Evolutionary conservation across 1,284 basidiomycete genomes (phyloP), one percentile per base, ranked within the genome.

Genomic region (Leccinum pseudoinsigne): DNA sequence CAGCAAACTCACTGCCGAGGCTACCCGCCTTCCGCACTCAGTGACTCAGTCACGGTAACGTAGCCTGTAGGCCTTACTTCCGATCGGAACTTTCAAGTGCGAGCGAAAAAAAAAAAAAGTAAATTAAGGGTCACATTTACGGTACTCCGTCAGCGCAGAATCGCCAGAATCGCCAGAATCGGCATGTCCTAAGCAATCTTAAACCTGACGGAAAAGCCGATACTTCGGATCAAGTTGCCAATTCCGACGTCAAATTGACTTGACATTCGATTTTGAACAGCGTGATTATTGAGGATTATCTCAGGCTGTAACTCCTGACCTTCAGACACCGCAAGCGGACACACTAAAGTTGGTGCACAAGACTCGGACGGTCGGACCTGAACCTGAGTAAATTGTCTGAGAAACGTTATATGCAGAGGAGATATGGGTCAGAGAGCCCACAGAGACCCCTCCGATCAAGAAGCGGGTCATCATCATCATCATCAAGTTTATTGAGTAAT

Each of bases 401-500:
- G 47, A 12, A 21, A 50, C 11, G 21, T 50, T 21, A 50, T 21
- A 21, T 50, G n/a, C 11, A 50, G 18, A 12, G 47, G 47, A 21
- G 18, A 50, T 21, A 47, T 12, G 45, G 18, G 14, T 18, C 55
- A 23, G 40, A 23, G 31, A 53, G 42, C n/a, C 36, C 23, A 21
- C 26, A 10, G 36, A 31, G 36, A 36, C 16, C n/a, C 59, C 53
- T 55, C 36, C 23, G n/a, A 21, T 50, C n/a, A n/a, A 55, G 42
- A 50, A 16, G 11, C n/a, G 2, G 36, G 11, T 21, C 40, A 42
- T 38, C 10, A 31, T 21, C 10, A 31, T 21, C 54, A 36, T 23
- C 14, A n/a, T 34, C 31, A 34, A 50, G 47, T 21, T 11, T 12
- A 50, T 12, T 56, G 40, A 51, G 31, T 54, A 4, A 67, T 67